Conservation (phyloP, 1,284 basidiomycete genomes). For the Volvariella surrecta region DNA sequence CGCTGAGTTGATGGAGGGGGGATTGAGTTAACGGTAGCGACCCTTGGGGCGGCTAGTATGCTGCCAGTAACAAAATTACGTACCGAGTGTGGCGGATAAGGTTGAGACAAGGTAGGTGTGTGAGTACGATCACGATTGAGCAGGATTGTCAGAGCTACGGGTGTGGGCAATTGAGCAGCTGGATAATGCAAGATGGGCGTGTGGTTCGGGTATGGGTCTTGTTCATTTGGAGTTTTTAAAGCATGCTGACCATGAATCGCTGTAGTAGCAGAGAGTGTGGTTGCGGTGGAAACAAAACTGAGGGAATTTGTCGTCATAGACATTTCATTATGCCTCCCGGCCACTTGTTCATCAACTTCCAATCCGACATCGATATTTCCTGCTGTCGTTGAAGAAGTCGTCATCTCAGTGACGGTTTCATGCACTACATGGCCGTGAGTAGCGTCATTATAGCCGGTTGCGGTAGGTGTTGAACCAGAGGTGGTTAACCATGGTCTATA, state of each 20-base stretch:
- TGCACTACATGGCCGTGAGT: too few species aligned
- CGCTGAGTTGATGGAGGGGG: background rate
- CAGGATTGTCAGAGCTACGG: conserved; percentile 35
- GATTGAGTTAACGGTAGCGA: background rate
- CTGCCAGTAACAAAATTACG: background rate
- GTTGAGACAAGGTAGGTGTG: background rate
- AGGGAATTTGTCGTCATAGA: background rate
- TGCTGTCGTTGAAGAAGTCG: too few species aligned
- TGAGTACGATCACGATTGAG: conserved; percentile 22
- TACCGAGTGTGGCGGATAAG: conserved; percentile 4
- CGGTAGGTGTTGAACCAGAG: too few species aligned
- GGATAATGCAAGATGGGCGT: conserved; percentile 20
- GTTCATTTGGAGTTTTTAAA: background rate
- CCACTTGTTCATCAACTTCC: too few species aligned
- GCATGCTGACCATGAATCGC: conserved; percentile 1
- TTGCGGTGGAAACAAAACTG: conserved; percentile 5
- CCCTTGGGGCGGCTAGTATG: too few species aligned
- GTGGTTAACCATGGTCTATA: conserved; percentile 23
- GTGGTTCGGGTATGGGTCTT: background rate
- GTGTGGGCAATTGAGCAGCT: conserved; percentile 30
- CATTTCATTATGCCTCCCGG: too few species aligned
- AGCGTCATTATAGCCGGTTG: too few species aligned
- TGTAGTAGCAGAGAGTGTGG: conserved; percentile 4
- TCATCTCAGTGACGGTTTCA: too few species aligned
- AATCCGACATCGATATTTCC: too few species aligned